Evolutionary conservation across 176 grass and related monocot genomes (phyloP), one percentile per base, ranked within the genome.

Genomic region (Tuctoria greenei): DNA sequence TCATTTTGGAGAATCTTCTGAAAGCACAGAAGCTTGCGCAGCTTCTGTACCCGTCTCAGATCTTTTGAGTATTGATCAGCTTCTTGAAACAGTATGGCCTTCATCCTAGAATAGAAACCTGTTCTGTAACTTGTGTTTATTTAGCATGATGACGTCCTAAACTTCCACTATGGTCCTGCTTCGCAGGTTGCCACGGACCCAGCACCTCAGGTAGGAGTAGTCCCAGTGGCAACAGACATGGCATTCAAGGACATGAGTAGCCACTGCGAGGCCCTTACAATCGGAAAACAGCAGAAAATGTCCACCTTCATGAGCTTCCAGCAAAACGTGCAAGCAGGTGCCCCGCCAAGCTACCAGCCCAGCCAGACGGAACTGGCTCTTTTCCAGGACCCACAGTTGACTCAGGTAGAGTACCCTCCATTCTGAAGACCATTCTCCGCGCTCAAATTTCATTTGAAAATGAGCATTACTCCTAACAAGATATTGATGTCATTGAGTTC

Each of bases 271-370:
- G 96, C 96, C 80, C 82, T 99, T 27, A 81, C 89, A 14, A 82
- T 92, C 9, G 89, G 82, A 45, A 99, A 99, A 77, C 92, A 95
- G 64, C 89, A 90, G 67, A 99, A 99, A 74, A 88, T 99, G 96
- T 88, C 85, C 16, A 72, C 85, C 73, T 89, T 99, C 78, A 77
- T 94, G 83, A 92, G 76, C 71, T 78, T 83, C 66, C 82, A 89
- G 74, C 77, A 81, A 23, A 76, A 70, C 44, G 44, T 64, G 58
- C 81, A 84, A 56, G n/a, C 50, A 5, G 39, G 23, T 14, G 40
- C 71, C 6, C 10, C 49, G 47, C 71, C 76, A 42, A 69, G 34
- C 76, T 69, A 75, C 20, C 81, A 71, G 23, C 65, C 81, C 57
- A 49, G 50, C 81, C 64, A 76, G 13, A 80, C 56, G 76, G 81